A percentile compares a stretch with the other conserved stretches of the same genome.
These are phyloP conservation scores for Sclerotinia minor DNA, from an alignment of 2,329 filamentous ascomycete genomes.

Conservation along the genomic window DNA sequence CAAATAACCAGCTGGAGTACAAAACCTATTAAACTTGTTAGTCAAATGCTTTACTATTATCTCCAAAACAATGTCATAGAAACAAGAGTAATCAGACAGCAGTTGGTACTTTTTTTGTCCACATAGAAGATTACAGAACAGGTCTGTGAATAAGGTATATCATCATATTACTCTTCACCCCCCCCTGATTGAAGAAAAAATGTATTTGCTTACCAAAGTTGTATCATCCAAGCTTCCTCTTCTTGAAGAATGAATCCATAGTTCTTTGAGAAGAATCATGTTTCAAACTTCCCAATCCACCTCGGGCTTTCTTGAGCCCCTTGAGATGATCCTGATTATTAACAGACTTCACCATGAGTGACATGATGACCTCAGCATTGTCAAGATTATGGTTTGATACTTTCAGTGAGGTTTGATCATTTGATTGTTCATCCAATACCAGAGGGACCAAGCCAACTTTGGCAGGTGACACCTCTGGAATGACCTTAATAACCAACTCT, in stretches of 20 bases:
- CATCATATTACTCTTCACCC: constrained; percentile 58
- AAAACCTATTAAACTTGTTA: constrained; percentile 23
- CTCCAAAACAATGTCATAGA: constrained; percentile 10
- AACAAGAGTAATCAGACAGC: constrained; percentile 64
- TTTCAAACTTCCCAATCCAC: constrained; percentile 76
- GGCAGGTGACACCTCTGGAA: background rate
- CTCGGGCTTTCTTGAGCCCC: constrained; percentile 74
- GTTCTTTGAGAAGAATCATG: constrained; percentile 76
- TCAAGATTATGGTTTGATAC: background rate
- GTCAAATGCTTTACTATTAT: background rate
- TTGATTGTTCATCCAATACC: background rate
- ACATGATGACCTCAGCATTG: constrained; percentile 44
- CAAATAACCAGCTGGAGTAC: background rate
- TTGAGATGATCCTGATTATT: constrained; percentile 72
- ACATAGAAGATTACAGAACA: constrained; percentile 73
- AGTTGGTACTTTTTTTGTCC: constrained; percentile 74
- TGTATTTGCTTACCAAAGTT: constrained; percentile 24
- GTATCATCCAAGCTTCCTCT: constrained; percentile 43
- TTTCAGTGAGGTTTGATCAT: background rate
- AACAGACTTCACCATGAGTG: constrained; percentile 56
- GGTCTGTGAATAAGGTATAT: constrained; percentile 75
- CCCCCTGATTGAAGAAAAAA: constrained; percentile 29
- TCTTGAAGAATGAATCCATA: constrained; percentile 76
- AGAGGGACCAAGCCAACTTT: constrained; percentile 13
- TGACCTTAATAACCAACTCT: constrained; percentile 37